Evolutionary conservation across 371 early-diverging fungal species (phyloP).

Genomic region (Zopfochytrium polystomum): DNA sequence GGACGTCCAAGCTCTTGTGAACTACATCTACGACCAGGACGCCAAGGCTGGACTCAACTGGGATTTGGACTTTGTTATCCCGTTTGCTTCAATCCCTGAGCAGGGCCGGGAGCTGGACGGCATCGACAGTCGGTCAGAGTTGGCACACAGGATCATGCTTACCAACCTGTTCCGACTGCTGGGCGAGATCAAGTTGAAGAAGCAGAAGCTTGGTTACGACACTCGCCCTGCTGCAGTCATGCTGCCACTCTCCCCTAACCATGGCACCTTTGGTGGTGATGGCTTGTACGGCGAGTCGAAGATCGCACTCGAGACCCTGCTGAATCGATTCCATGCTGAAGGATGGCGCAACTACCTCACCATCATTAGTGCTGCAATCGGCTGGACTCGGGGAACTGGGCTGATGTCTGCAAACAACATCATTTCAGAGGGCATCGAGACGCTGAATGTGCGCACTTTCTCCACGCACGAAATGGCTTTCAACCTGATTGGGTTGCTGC

Average conservation of each 20-base stretch:
- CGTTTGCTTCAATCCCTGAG: constrained; percentile 92
- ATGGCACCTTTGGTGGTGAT: constrained; percentile 88
- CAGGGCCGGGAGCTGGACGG: constrained; percentile 83
- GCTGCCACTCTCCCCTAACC: constrained; percentile 93
- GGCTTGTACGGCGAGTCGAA: constrained; percentile 95
- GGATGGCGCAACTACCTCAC: constrained; percentile 85
- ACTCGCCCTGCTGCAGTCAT: constrained; percentile 90
- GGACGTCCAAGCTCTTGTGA: constrained; percentile 75
- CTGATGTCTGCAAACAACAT: constrained; percentile 91
- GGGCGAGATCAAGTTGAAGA: constrained; percentile 82
- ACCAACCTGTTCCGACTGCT: constrained; percentile 81
- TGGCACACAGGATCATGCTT: constrained; percentile 89
- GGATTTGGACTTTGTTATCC: constrained; percentile 92
- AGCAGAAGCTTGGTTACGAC: constrained; percentile 69
- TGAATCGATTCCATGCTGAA: constrained; percentile 92
- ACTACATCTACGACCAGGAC: constrained; percentile 81
- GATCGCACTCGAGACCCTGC: constrained; percentile 85
- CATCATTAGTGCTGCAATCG: constrained; percentile 91
- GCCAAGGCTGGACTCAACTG: constrained; percentile 75
- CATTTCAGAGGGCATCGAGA: constrained; percentile 87
- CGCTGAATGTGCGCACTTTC: constrained; percentile 90
- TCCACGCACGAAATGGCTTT: constrained; percentile 92
- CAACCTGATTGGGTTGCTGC: constrained; percentile 88
- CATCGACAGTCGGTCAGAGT: constrained; percentile 83
- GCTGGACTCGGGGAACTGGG: constrained; percentile 97